Evolutionary conservation across 2,329 filamentous ascomycete species (phyloP).

Genomic region (Fusarium pseudoanthophilum): DNA sequence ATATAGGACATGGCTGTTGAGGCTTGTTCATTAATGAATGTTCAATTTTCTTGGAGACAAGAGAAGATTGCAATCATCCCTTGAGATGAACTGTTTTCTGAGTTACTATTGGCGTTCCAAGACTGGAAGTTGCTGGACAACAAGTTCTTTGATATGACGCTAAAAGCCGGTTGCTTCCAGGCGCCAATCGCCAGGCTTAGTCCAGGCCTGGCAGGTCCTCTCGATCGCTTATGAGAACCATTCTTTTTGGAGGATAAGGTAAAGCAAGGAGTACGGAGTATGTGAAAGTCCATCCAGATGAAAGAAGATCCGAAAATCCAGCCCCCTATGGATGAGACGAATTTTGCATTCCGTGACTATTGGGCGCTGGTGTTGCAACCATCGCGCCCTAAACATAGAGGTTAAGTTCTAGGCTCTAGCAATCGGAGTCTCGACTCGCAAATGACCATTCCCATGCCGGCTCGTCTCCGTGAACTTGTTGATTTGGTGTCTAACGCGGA

Average conservation of each 20-base stretch:
- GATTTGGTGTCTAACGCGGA: slow-evolving; percentile 8
- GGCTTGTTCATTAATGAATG: slow-evolving; percentile 5
- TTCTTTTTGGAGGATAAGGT: background rate
- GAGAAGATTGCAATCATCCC: background rate
- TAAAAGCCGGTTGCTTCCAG: slow-evolving; percentile 10
- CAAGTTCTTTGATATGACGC: slow-evolving; percentile 6
- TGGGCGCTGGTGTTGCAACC: slow-evolving; percentile 16
- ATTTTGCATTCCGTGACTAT: slow-evolving; percentile 22
- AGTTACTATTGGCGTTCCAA: background rate
- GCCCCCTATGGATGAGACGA: background rate
- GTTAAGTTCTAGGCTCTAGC: slow-evolving; percentile 30
- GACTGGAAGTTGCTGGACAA: background rate
- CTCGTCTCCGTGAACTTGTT: slow-evolving; percentile 15
- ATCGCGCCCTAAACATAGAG: slow-evolving; percentile 9
- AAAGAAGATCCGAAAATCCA: background rate
- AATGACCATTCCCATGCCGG: slow-evolving; percentile 13
- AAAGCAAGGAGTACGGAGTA: background rate
- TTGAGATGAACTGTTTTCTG: background rate
- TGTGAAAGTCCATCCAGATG: background rate
- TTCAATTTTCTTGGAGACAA: background rate
- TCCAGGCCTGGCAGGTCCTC: background rate
- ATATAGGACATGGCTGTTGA: slow-evolving; percentile 23
- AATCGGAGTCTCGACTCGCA: slow-evolving; percentile 6
- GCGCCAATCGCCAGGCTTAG: background rate
- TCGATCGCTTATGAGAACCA: background rate